Evolutionary conservation across 495 filamentous ascomycete species (phyloP).

Genomic region (Penicillium ochrochloron): DNA sequence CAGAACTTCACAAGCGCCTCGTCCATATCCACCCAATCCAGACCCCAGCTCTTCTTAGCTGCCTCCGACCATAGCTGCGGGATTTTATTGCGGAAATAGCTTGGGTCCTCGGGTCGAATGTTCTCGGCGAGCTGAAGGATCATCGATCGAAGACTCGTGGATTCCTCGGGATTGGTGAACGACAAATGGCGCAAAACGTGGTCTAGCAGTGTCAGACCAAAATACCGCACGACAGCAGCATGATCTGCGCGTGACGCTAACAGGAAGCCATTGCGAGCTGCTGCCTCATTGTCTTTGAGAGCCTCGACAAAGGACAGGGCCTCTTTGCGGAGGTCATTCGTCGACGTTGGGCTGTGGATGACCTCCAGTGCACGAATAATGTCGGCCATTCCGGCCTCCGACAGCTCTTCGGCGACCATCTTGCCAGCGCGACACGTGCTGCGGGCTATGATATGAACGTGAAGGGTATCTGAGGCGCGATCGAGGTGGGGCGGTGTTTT

Average conservation of each 20-base stretch:
- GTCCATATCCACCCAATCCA: slow-evolving; percentile 96
- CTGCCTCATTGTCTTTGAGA: slow-evolving; percentile 74
- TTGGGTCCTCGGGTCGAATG: slow-evolving; percentile 72
- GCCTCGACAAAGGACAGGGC: slow-evolving; percentile 83
- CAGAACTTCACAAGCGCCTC: slow-evolving; percentile 78
- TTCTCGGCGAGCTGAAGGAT: slow-evolving; percentile 77
- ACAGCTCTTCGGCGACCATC: slow-evolving; percentile 49
- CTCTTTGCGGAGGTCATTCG: slow-evolving; percentile 82
- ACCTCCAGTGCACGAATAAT: slow-evolving; percentile 84
- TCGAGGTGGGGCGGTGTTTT: background rate
- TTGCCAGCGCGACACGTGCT: slow-evolving; percentile 21
- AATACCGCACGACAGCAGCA: slow-evolving; percentile 84
- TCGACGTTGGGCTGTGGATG: slow-evolving; percentile 79
- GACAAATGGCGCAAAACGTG: slow-evolving; percentile 84
- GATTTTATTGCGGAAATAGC: slow-evolving; percentile 89
- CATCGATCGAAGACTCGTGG: slow-evolving; percentile 67
- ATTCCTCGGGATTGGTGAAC: slow-evolving; percentile 67
- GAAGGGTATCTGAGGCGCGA: background rate
- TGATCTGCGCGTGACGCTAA: slow-evolving; percentile 75
- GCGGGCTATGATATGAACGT: background rate
- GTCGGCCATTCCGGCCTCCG: slow-evolving; percentile 49
- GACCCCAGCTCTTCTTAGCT: slow-evolving; percentile 89
- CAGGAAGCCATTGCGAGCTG: slow-evolving; percentile 82
- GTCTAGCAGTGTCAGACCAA: slow-evolving; percentile 88
- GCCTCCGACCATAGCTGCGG: slow-evolving; percentile 95